phyloP scores from a whole-genome alignment of 208 protist genomes.

The Crithidia expoeki region DNA sequence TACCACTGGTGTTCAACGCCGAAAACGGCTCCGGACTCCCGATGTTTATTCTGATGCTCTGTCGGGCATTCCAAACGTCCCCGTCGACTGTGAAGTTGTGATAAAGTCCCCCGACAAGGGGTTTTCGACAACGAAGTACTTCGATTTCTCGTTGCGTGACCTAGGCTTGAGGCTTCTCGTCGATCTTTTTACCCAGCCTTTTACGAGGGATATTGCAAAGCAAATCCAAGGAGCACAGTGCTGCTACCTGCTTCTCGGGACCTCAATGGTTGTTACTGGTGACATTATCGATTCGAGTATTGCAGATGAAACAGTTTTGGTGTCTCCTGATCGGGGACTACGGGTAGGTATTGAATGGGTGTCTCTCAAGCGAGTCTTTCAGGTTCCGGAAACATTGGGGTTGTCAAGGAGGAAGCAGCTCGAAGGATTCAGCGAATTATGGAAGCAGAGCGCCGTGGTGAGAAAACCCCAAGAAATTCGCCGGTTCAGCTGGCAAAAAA shows the following conservation, averaged over 20 bases:
- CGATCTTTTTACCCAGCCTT: background rate
- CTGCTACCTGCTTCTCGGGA: constrained; percentile 62
- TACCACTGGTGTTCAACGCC: background rate
- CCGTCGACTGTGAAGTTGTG: constrained; percentile 25
- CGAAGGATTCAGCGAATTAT: constrained; percentile 28
- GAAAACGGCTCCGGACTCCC: constrained; percentile 25
- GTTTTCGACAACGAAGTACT: constrained; percentile 25
- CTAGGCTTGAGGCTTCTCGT: constrained; percentile 23
- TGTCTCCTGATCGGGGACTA: constrained; percentile 56
- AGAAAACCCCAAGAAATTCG: constrained; percentile 18
- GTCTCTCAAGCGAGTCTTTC: constrained; percentile 41
- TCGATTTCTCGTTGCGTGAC: constrained; percentile 29
- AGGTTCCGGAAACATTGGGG: constrained; percentile 52
- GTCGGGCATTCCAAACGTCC: background rate
- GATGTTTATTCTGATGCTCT: background rate
- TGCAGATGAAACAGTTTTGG: constrained; percentile 35
- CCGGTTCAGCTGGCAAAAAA: constrained; percentile 22
- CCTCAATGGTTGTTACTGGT: constrained; percentile 57
- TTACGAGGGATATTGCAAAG: constrained; percentile 26
- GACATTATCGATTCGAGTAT: constrained; percentile 54
- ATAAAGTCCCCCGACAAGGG: constrained; percentile 19
- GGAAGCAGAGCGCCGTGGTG: constrained; percentile 28
- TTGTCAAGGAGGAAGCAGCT: constrained; percentile 23
- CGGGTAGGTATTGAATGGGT: constrained; percentile 51
- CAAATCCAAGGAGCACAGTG: constrained; percentile 38